Conservation (phyloP, 352 stramenopile species). For the Phytophthora foliorum region DNA sequence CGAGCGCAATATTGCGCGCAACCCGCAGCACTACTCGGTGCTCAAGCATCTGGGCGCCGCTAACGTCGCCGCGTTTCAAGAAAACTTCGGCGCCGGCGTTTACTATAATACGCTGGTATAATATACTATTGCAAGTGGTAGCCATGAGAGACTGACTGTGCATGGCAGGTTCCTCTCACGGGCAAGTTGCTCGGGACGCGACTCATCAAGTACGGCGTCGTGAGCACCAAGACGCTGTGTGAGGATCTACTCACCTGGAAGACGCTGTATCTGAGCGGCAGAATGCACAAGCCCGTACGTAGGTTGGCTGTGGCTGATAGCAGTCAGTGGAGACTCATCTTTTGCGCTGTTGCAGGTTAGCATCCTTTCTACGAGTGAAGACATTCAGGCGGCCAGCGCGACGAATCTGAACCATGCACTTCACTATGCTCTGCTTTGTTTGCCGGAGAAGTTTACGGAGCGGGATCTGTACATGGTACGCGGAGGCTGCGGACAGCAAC, state of each 20-base stretch:
- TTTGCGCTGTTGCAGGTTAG: constrained; percentile 51
- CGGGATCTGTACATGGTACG: constrained; percentile 87
- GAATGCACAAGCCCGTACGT: constrained; percentile 90
- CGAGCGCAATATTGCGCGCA: constrained; percentile 77
- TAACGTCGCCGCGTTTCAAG: constrained; percentile 70
- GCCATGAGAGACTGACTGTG: neutral
- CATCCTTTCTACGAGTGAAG: constrained; percentile 58
- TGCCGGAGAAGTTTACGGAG: constrained; percentile 86
- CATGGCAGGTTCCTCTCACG: constrained; percentile 57
- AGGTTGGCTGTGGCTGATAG: neutral
- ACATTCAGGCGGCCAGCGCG: constrained; percentile 60
- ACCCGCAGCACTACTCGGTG: constrained; percentile 85
- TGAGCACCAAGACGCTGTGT: constrained; percentile 83
- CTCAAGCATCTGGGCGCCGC: constrained; percentile 74
- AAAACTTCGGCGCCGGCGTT: constrained; percentile 81
- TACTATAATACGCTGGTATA: constrained; percentile 90
- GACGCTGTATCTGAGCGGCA: constrained; percentile 88
- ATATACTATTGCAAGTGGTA: neutral
- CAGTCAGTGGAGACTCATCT: neutral
- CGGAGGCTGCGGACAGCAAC: neutral
- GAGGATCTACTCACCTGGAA: constrained; percentile 84
- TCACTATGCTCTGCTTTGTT: constrained; percentile 75
- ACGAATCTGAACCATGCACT: constrained; percentile 80
- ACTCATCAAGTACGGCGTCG: constrained; percentile 92
- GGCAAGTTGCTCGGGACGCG: constrained; percentile 67